Conservation (phyloP, 805 yeast species). For the Pichia membranifaciens region DNA sequence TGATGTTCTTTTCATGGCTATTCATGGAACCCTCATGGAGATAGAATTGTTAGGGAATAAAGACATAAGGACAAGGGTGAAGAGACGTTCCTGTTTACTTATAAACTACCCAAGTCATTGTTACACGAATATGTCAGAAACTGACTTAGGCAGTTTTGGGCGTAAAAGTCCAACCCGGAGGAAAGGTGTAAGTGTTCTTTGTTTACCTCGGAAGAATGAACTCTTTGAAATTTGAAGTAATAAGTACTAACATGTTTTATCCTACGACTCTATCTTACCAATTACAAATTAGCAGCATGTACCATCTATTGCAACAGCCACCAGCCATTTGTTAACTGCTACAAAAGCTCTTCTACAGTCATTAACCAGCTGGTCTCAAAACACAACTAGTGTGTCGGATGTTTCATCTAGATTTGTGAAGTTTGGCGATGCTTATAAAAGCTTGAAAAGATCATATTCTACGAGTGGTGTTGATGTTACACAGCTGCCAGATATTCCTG, state of each 20-base stretch:
- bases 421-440: conserved; percentile 88
- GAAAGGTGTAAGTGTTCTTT: conserved; percentile 10
- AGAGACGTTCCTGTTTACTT: no score
- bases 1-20: no score
- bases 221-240: no score
- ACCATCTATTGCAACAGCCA: conserved; percentile 58
- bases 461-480: conserved; percentile 73
- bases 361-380: conserved; percentile 84
- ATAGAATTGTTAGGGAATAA: no score
- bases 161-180: conserved; percentile 8
- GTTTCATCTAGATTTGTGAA: conserved; percentile 90
- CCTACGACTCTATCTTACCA: no score
- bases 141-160: not conserved
- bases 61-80: no score
- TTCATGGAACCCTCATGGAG: no score
- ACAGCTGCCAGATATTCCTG: conserved; percentile 90
- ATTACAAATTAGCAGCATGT: conserved; percentile 44
- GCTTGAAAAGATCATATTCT: conserved; percentile 74
- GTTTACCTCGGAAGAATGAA: no score
- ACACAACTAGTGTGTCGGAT: conserved; percentile 68
- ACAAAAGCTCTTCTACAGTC: conserved; percentile 85
- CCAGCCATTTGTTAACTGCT: conserved; percentile 58
- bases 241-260: no score
- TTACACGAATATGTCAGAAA: conserved; percentile 9
- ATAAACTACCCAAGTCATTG: no score